Percentiles rank a stretch among this genome's conserved stretches.
phyloP scores from a whole-genome alignment of 345 rosid species.

The Erodium maritimum region DNA sequence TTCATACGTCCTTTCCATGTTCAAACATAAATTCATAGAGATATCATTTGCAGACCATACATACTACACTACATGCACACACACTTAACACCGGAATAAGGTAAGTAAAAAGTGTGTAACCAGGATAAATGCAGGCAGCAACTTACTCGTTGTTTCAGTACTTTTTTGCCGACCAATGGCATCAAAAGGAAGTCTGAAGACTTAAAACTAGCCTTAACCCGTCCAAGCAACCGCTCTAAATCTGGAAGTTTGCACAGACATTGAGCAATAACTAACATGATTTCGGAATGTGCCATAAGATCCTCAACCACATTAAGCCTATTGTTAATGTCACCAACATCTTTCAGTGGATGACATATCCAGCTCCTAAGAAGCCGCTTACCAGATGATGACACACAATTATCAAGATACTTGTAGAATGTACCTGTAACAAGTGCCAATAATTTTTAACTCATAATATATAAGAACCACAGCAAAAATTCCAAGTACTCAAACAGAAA shows the following conservation, averaged over 20 bases:
- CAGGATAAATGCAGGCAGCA: not conserved
- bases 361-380: constrained; percentile 79
- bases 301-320: constrained; percentile 65
- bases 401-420: constrained; percentile 71
- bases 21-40: no score
- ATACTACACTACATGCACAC: no score
- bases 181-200: constrained; percentile 49
- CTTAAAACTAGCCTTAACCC: constrained; percentile 55
- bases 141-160: constrained; percentile 62
- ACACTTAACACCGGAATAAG: not conserved
- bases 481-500: not conserved
- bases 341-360: constrained; percentile 93
- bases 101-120: not conserved
- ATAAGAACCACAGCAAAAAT: not conserved
- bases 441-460: not conserved
- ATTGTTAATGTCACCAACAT: constrained; percentile 53
- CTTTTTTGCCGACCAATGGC: constrained; percentile 63
- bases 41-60: no score
- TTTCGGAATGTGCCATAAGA: constrained; percentile 41
- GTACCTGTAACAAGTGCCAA: constrained; percentile 47
- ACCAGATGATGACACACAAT: constrained; percentile 70
- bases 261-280: constrained; percentile 35
- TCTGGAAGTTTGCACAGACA: constrained; percentile 72
- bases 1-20: no score
- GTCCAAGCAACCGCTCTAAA: constrained; percentile 77